Evolutionary conservation across 805 yeast species (phyloP).

Genomic region (Scheffersomyces lignosus): DNA sequence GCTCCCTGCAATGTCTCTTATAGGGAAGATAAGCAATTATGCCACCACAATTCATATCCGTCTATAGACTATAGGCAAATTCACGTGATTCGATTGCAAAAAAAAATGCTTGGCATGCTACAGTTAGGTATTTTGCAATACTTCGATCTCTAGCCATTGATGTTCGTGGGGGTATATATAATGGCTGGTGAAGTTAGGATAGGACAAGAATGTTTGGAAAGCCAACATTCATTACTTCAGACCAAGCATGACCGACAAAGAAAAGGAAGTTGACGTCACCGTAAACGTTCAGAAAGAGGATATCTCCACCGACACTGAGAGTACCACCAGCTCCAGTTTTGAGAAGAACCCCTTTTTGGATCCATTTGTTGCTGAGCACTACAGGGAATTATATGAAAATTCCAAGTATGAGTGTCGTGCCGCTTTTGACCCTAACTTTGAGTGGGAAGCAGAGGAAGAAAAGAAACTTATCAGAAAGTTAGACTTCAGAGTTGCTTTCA

Average conservation of each 20-base stretch:
- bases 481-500: constrained; percentile 21
- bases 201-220: too few species aligned
- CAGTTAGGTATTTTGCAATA: too few species aligned
- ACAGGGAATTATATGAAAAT: constrained; percentile 13
- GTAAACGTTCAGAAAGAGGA: neutral
- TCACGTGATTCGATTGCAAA: neutral
- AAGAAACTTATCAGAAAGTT: constrained; percentile 18
- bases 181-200: too few species aligned
- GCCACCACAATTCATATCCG: neutral
- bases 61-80: neutral
- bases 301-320: neutral
- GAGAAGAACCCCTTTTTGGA: constrained; percentile 14
- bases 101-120: too few species aligned
- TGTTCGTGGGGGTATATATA: too few species aligned
- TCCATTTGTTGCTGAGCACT: constrained; percentile 13
- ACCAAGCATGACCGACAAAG: neutral
- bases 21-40: neutral
- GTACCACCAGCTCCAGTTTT: neutral
- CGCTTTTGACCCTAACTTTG: constrained; percentile 16
- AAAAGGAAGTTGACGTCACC: neutral
- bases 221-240: neutral
- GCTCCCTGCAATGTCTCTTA: too few species aligned
- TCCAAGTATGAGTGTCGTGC: constrained; percentile 14
- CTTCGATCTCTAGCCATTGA: too few species aligned
- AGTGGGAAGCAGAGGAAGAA: constrained; percentile 9